Base-by-base conservation (phyloP, 129 eudicot genomes). In the Gnaphalium uliginosum region DNA sequence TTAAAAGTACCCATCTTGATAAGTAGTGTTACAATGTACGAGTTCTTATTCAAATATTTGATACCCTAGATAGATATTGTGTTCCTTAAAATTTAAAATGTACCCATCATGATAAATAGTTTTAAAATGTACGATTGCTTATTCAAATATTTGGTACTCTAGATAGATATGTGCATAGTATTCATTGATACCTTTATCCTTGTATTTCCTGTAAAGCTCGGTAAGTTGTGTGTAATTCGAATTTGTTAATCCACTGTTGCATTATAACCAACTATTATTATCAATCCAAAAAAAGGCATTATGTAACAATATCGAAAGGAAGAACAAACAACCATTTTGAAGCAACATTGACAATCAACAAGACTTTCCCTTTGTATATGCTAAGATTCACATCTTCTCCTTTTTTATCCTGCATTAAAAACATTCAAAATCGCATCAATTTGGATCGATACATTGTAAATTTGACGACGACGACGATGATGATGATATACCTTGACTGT, bases 271-370 rank as follows among this genome's bases (percentile, higher is more conserved):
- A 30, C 6, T 46, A 35, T n/a, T n/a, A 63, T 26, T 41, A 71
- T 21, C 0, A n/a, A 65, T 71, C 21, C 23, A 56, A 76, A 66
- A 54, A 19, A 43, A 14, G 1, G 18, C 21, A 54, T 66, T 4
- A 65, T 43, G 27, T 26, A 60, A 83, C 21, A n/a, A 18, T 32
- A 21, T 67, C 14, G 13, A 69, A 74, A 59, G 18, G 26, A 39
- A 29, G 15, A 59, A 56, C 9, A 80, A 46, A 51, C 30, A 37
- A 90, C 96, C 96, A 90, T 90, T 90, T 90, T 50, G 92, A 87
- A 77, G 96, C 96, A 68, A 90, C 96, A 82, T 90, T 90, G 75
- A 90, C 90, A 41, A 90, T 90, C 21, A 90, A 82, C 60, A 90
- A 65, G 48, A 90, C 87, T 74, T 90, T 90, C 27, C 96, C 96